Evolutionary conservation across 2,329 filamentous ascomycete genomes (phyloP).

Genomic region (Colletotrichum karsti): DNA sequence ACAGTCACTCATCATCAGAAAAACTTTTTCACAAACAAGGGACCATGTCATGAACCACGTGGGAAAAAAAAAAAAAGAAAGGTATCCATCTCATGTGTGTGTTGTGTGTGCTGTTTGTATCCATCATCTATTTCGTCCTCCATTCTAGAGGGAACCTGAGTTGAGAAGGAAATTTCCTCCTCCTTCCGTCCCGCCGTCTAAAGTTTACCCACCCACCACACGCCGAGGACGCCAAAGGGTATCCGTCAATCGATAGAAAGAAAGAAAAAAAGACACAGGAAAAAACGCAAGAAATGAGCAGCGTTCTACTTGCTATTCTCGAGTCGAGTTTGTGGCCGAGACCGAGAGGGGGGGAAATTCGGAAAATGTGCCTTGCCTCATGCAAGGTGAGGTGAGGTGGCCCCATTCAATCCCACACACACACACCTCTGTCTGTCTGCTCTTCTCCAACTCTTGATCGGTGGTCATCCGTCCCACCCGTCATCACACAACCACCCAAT

Average conservation of each 20-base stretch:
- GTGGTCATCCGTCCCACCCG: constrained; percentile 13
- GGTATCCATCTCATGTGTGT: neutral
- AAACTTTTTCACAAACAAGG: neutral
- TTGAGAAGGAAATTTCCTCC: neutral
- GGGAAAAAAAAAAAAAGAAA: neutral
- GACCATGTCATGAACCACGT: neutral
- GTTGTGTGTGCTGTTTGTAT: neutral
- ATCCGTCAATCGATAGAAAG: constrained; percentile 15
- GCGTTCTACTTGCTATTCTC: constrained; percentile 18
- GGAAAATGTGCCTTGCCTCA: constrained; percentile 5
- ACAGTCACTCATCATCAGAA: neutral
- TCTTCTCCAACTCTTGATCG: neutral
- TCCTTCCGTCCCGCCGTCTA: constrained; percentile 9
- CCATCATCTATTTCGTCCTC: neutral
- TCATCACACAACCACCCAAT: constrained; percentile 7
- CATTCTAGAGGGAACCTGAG: neutral
- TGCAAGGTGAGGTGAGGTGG: constrained; percentile 28
- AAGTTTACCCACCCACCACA: neutral
- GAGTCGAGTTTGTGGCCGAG: too few species aligned
- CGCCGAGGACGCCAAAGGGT: constrained; percentile 28
- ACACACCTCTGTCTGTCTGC: neutral
- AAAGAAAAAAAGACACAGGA: neutral
- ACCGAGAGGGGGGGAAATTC: neutral
- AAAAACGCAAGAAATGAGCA: neutral
- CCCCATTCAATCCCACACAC: neutral